phyloP scores from a whole-genome alignment of 2,329 filamentous ascomycete species.

The Ceratocystis diversiconidia region DNA sequence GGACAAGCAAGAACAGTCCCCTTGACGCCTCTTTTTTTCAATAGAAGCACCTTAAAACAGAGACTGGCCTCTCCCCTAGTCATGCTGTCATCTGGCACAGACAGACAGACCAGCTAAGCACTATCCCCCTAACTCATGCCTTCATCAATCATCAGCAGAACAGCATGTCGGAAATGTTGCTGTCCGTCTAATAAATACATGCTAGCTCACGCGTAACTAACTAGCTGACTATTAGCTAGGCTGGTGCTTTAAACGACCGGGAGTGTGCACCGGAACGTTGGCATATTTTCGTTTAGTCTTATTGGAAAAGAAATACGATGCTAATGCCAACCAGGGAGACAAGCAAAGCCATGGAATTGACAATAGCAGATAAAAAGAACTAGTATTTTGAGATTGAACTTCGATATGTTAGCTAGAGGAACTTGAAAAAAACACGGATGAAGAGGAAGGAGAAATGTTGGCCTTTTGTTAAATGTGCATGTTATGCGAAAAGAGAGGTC shows the following conservation, averaged over 20 bases:
- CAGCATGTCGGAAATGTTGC: not conserved
- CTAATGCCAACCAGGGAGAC: not conserved
- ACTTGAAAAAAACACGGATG: no score
- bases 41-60: no score
- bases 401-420: no score
- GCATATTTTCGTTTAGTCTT: not conserved
- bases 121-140: not conserved
- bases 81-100: no score
- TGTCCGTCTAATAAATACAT: not conserved
- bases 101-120: no score
- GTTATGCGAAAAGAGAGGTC: not conserved
- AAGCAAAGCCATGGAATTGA: no score
- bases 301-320: not conserved
- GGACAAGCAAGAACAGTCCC: not conserved
- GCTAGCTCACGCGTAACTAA: not conserved
- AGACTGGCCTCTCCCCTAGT: no score
- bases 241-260: not conserved
- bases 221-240: not conserved
- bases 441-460: no score
- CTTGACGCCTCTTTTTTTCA: no score
- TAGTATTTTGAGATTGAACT: no score
- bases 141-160: not conserved
- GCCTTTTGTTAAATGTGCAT: not conserved
- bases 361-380: no score
- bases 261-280: not conserved